These are phyloP conservation scores for Taiwanofungus camphoratus DNA, from an alignment of 1,284 basidiomycete genomes.

Conservation along the genomic window DNA sequence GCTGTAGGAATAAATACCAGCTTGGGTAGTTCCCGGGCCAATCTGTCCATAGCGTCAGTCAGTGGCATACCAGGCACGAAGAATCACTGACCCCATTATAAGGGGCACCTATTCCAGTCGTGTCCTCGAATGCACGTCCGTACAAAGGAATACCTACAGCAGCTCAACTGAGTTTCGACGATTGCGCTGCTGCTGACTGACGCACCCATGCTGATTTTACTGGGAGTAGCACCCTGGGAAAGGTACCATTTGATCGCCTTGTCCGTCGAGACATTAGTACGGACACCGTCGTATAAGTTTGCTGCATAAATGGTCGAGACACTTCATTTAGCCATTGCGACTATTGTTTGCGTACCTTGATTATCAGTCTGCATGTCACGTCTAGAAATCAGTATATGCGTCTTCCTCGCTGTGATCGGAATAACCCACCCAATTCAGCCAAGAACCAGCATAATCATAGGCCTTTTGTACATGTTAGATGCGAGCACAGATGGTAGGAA, in stretches of 20 bases:
- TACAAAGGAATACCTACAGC: constrained; percentile 73
- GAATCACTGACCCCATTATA: constrained; percentile 58
- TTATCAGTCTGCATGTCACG: constrained; percentile 48
- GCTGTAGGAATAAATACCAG: constrained; percentile 75
- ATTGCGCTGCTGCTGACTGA: no score
- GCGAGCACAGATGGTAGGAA: not conserved
- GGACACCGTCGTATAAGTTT: constrained; percentile 65
- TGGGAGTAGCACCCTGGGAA: constrained; percentile 58
- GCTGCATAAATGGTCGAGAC: constrained; percentile 31
- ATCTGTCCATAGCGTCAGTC: constrained; percentile 24
- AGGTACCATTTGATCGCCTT: constrained; percentile 64
- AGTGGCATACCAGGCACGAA: not conserved
- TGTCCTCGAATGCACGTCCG: constrained; percentile 80
- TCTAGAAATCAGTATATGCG: constrained; percentile 2
- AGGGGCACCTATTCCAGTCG: constrained; percentile 66
- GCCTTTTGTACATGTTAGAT: constrained; percentile 37
- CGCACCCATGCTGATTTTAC: constrained; percentile 77
- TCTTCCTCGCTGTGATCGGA: not conserved
- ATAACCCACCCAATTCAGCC: constrained; percentile 44
- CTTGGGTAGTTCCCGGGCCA: constrained; percentile 68
- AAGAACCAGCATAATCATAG: constrained; percentile 74
- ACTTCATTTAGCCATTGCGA: no score
- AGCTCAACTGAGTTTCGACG: no score
- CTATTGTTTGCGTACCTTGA: constrained; percentile 45
- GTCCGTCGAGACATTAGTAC: constrained; percentile 66